phyloP scores from a whole-genome alignment of 257 asterid species.

The Linderniella brevidens region DNA sequence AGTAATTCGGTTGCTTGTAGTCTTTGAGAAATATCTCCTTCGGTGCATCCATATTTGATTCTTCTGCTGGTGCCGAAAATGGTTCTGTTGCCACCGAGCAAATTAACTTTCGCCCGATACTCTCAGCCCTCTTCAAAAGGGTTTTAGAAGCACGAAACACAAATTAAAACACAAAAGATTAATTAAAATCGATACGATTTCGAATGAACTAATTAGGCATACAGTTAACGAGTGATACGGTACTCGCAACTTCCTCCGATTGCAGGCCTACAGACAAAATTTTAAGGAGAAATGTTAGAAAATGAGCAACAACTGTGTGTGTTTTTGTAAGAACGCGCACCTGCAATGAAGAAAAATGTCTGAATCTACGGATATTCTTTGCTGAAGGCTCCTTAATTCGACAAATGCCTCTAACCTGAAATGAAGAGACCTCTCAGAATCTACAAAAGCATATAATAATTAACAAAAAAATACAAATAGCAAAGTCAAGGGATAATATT shows the following conservation, averaged over 20 bases:
- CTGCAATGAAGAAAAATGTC: slow-evolving; percentile 27
- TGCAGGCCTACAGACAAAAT: background rate
- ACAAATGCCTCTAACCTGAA: slow-evolving; percentile 27
- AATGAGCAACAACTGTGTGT: no score
- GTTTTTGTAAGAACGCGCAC: slow-evolving; percentile 20
- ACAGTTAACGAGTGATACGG: slow-evolving; percentile 27
- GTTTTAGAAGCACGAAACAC: background rate
- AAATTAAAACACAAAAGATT: background rate
- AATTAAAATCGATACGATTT: background rate
- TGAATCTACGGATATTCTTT: slow-evolving; percentile 24
- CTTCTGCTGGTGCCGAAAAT: slow-evolving; percentile 43
- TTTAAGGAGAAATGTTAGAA: background rate
- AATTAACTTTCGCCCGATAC: slow-evolving; percentile 34
- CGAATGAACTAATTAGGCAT: slow-evolving; percentile 17
- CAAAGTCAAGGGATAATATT: background rate
- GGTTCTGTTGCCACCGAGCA: slow-evolving; percentile 79
- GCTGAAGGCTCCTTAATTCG: slow-evolving; percentile 18
- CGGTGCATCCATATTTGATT: slow-evolving; percentile 61
- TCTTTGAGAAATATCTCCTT: slow-evolving; percentile 89
- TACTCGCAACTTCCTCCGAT: slow-evolving; percentile 24
- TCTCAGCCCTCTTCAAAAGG: slow-evolving; percentile 6
- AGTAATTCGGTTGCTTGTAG: slow-evolving; percentile 83
- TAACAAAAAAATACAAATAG: background rate
- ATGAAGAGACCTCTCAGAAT: background rate
- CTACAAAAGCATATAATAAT: background rate